phyloP scores from a whole-genome alignment of 2,329 filamentous ascomycete species.

The Aspergillus sp. region DNA sequence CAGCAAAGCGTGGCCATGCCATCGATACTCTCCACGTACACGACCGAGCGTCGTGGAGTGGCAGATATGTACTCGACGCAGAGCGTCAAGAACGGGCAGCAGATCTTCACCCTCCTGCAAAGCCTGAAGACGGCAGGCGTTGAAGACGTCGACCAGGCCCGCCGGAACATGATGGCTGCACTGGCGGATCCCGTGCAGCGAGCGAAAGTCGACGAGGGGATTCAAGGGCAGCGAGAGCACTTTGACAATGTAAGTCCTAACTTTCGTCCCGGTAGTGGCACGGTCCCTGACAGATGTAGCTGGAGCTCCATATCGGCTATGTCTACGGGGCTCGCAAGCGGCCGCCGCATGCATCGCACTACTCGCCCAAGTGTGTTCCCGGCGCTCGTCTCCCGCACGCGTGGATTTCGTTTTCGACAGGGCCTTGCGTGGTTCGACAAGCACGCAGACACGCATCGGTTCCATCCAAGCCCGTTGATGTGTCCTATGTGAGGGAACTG shows the following conservation, averaged over 20 bases:
- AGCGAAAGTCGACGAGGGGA: slow-evolving; percentile 9
- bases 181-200: slow-evolving; percentile 17
- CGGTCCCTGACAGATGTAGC: too few species aligned
- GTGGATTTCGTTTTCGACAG: slow-evolving; percentile 21
- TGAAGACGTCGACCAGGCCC: slow-evolving; percentile 13
- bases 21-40: neutral
- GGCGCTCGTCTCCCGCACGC: slow-evolving; percentile 36
- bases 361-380: slow-evolving; percentile 25
- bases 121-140: slow-evolving; percentile 26
- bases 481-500: slow-evolving; percentile 28
- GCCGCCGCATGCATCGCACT: slow-evolving; percentile 30
- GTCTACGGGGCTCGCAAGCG: slow-evolving; percentile 28
- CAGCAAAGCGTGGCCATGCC: neutral
- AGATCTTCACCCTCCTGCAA: slow-evolving; percentile 36
- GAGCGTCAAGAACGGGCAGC: slow-evolving; percentile 37
- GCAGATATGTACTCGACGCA: slow-evolving; percentile 34
- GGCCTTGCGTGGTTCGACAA: slow-evolving; percentile 1
- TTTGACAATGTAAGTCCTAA: too few species aligned
- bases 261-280: too few species aligned
- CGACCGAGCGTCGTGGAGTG: slow-evolving; percentile 11
- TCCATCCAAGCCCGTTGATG: too few species aligned
- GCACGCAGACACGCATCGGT: too few species aligned
- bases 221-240: slow-evolving; percentile 33
- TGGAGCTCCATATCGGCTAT: slow-evolving; percentile 38
- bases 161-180: slow-evolving; percentile 20